These are phyloP conservation scores for Phalaenopsis hybrid DNA, from an alignment of 116 monocot species.

Conservation along the genomic window DNA sequence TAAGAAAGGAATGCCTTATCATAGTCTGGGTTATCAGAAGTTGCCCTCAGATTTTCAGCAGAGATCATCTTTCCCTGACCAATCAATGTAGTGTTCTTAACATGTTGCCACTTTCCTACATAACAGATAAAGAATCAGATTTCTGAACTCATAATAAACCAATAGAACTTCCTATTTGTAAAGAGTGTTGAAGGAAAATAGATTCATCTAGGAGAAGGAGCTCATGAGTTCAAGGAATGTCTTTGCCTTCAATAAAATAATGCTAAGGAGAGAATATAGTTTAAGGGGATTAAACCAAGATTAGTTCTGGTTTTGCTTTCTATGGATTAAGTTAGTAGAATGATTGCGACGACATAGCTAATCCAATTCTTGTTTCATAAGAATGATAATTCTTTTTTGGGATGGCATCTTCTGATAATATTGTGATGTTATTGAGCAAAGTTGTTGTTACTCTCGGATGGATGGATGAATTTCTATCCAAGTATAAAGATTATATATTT, in stretches of 20 bases:
- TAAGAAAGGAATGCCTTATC: slow-evolving; percentile 33
- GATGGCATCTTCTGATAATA: no score
- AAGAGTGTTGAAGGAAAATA: slow-evolving; percentile 3
- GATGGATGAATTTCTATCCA: no score
- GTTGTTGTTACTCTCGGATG: no score
- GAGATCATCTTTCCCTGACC: slow-evolving; percentile 98
- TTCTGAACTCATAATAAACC: not conserved
- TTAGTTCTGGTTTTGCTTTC: not conserved
- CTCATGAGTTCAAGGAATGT: slow-evolving; percentile 84
- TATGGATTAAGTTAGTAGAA: not conserved
- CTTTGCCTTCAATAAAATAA: slow-evolving; percentile 67
- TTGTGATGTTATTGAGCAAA: no score
- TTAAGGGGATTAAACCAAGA: not conserved
- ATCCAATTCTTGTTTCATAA: no score
- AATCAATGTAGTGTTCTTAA: slow-evolving; percentile 86
- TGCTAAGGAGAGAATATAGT: not conserved
- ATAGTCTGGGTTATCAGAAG: slow-evolving; percentile 79
- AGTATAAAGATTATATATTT: no score
- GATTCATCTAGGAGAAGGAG: slow-evolving; percentile 96
- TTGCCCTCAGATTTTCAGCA: slow-evolving; percentile 90
- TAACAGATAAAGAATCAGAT: not conserved
- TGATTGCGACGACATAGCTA: not conserved
- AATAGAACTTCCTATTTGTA: not conserved
- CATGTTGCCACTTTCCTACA: slow-evolving; percentile 95
- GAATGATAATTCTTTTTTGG: no score